Evolutionary conservation across 192 early-diverging fungal genomes (phyloP).

Genomic region (Jimgerdemannia lactiflua): DNA sequence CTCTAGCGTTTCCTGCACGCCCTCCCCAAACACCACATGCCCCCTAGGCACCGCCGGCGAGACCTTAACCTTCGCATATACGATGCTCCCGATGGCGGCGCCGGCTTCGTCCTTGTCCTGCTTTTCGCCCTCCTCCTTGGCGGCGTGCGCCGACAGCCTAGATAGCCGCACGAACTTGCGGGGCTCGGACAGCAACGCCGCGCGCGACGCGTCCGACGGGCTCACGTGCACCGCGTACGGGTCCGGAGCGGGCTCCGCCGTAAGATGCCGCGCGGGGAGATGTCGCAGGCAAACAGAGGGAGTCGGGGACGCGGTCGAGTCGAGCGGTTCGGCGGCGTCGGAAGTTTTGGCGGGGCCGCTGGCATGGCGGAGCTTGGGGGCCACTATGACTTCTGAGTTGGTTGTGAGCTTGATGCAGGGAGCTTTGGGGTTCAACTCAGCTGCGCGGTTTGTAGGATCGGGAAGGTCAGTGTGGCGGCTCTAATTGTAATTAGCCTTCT

Average conservation of each 20-base stretch:
- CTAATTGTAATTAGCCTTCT: too few species aligned
- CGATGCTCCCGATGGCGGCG: slow-evolving; percentile 16
- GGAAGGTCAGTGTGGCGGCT: neutral
- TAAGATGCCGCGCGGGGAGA: slow-evolving; percentile 6
- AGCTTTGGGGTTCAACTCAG: slow-evolving; percentile 48
- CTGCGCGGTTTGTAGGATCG: slow-evolving; percentile 14
- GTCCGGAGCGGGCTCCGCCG: neutral
- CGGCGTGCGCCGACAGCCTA: slow-evolving; percentile 26
- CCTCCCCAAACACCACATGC: slow-evolving; percentile 43
- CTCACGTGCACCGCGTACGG: neutral
- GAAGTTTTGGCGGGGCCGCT: slow-evolving; percentile 18
- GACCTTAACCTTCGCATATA: neutral
- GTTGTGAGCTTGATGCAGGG: slow-evolving; percentile 53
- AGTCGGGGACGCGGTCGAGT: slow-evolving; percentile 15
- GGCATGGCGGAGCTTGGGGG: slow-evolving; percentile 60
- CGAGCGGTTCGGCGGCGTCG: neutral
- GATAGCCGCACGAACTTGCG: slow-evolving; percentile 29
- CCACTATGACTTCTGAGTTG: slow-evolving; percentile 70
- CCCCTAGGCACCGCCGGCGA: slow-evolving; percentile 24
- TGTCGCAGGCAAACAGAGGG: slow-evolving; percentile 28
- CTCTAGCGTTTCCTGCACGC: slow-evolving; percentile 39
- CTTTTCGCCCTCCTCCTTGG: slow-evolving; percentile 27
- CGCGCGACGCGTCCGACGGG: neutral
- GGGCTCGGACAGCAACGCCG: too few species aligned
- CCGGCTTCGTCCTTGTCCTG: slow-evolving; percentile 21